These are phyloP conservation scores for Grosmannia huntii DNA, from an alignment of 2,329 filamentous ascomycete genomes.

Conservation along the genomic window DNA sequence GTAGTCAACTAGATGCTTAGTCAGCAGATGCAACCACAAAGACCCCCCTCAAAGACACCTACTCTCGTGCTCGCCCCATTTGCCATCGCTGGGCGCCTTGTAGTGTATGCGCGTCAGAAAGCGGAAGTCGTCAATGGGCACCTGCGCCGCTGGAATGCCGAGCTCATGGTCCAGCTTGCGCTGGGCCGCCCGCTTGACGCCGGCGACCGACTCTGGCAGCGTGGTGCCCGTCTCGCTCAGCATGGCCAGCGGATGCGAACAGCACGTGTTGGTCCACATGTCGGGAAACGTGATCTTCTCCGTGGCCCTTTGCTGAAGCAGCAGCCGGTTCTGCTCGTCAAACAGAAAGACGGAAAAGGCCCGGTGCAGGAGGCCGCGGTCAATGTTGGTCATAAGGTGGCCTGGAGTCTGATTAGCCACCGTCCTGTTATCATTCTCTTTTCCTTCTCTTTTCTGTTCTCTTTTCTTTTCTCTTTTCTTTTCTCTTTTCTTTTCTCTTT, in stretches of 20 bases:
- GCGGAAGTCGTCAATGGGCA: constrained; percentile 80
- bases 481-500: no score
- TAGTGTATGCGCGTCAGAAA: constrained; percentile 98
- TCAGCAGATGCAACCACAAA: not conserved
- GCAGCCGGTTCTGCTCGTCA: constrained; percentile 80
- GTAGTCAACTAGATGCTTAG: constrained; percentile 62
- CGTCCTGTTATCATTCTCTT: not conserved
- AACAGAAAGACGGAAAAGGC: constrained; percentile 98
- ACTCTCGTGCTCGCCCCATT: constrained; percentile 99
- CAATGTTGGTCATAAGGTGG: constrained; percentile 98
- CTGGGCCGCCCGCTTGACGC: constrained; percentile 84
- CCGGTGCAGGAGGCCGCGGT: constrained; percentile 88
- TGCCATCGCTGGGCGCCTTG: constrained; percentile 89
- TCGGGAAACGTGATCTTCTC: constrained; percentile 99
- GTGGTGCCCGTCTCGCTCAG: constrained; percentile 81
- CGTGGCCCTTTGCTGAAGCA: constrained; percentile 85
- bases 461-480: no score
- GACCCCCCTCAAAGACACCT: constrained; percentile 13
- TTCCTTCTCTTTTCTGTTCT: not conserved
- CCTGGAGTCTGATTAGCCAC: constrained; percentile 36
- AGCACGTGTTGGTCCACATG: constrained; percentile 99
- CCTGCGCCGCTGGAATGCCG: constrained; percentile 78
- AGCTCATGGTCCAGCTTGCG: constrained; percentile 91
- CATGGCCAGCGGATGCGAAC: constrained; percentile 88
- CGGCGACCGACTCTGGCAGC: constrained; percentile 65